Conservation (phyloP, 768 basidiomycete genomes). For the Amanita rubescens region DNA sequence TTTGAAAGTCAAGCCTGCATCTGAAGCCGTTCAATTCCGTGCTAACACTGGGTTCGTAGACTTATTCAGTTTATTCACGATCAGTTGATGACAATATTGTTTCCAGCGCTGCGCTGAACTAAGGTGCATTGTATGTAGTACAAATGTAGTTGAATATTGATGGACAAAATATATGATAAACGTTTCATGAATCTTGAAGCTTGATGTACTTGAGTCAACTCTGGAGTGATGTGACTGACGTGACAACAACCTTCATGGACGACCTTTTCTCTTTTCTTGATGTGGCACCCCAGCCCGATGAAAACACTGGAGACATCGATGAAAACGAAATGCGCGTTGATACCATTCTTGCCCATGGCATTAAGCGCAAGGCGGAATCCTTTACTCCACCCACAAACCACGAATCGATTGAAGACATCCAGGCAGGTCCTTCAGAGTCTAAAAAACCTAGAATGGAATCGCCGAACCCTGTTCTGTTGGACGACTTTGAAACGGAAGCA, state of each 20-base stretch:
- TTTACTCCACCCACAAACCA: background rate
- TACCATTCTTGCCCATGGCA: background rate
- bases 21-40: conserved; percentile 49
- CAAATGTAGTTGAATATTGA: too few relatives aligned
- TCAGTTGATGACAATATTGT: too few relatives aligned
- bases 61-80: too few relatives aligned
- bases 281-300: conserved; percentile 24
- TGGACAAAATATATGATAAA: too few relatives aligned
- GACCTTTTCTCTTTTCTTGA: conserved; percentile 70
- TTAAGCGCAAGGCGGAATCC: conserved; percentile 4
- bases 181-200: too few relatives aligned
- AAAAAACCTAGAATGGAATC: conserved; percentile 60
- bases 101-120: too few relatives aligned
- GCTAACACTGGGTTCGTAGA: conserved; percentile 25
- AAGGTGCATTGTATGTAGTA: too few relatives aligned
- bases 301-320: conserved; percentile 22
- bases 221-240: conserved; percentile 14
- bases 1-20: conserved; percentile 51
- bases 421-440: conserved; percentile 18
- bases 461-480: conserved; percentile 72
- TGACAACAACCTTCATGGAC: conserved; percentile 33
- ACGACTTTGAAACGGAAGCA: conserved; percentile 93
- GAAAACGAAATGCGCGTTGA: conserved; percentile 24
- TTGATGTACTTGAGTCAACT: too few relatives aligned
- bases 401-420: background rate